A percentile compares a stretch with the other conserved stretches of the same genome.
phyloP scores from a whole-genome alignment of 192 early-diverging fungal species.

The Chytriomyces sp. region DNA sequence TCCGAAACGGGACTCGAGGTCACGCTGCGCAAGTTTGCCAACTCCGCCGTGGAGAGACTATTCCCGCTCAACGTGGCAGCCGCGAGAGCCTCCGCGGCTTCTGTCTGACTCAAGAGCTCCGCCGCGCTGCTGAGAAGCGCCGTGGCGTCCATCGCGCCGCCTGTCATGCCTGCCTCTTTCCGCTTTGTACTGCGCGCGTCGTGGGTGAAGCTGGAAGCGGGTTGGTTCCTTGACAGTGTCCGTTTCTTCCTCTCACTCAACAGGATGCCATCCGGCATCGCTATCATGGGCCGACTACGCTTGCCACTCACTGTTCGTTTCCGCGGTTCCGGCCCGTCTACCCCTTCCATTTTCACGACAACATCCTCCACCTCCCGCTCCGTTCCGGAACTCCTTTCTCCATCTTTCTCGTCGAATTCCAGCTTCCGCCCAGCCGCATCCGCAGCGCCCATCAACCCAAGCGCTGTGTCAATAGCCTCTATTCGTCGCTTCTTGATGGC shows the following conservation, averaged over 20 bases:
- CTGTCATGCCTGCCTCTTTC: too few relatives aligned
- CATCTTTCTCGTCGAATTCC: too few relatives aligned
- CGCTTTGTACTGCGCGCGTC: not conserved
- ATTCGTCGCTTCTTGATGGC: too few relatives aligned
- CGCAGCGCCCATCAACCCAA: too few relatives aligned
- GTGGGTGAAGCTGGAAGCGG: too few relatives aligned
- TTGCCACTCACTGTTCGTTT: not conserved
- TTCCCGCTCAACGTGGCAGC: not conserved
- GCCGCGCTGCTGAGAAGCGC: not conserved
- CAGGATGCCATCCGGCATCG: not conserved
- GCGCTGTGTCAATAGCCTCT: too few relatives aligned
- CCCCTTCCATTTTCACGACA: too few relatives aligned
- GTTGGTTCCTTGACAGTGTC: not conserved
- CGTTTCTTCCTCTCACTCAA: not conserved
- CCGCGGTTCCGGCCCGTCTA: too few relatives aligned
- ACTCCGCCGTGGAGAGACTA: not conserved
- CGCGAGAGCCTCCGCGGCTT: not conserved
- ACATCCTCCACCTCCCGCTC: too few relatives aligned
- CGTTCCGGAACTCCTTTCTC: too few relatives aligned
- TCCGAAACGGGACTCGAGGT: not conserved
- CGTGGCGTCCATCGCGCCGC: not conserved
- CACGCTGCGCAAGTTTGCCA: not conserved
- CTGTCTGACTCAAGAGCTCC: not conserved
- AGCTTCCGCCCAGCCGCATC: too few relatives aligned
- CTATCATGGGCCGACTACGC: not conserved